A percentile compares a stretch with the other conserved stretches of the same genome.
Conservation (phyloP, 2,329 filamentous ascomycete genomes). For the Aspergillus sp. region DNA sequence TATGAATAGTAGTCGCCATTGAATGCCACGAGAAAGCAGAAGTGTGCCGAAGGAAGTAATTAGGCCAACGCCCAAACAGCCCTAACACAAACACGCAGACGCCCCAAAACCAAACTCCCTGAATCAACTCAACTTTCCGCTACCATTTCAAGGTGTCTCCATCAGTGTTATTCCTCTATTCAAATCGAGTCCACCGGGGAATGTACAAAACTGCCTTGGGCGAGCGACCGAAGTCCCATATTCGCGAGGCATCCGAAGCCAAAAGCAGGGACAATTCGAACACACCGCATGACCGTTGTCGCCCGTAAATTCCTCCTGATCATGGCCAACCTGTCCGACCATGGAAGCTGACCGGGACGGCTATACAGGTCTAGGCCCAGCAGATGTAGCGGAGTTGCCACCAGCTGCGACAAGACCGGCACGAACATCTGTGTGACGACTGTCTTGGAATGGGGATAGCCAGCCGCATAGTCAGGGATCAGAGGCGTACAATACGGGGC, state of each 20-base stretch:
- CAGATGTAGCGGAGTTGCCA: conserved; percentile 74
- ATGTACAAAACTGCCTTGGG: conserved; percentile 9
- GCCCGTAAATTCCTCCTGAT: conserved; percentile 60
- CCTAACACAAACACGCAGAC: no score
- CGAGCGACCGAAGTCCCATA: conserved; percentile 25
- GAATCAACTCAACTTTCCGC: no score
- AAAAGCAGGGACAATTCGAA: conserved; percentile 76
- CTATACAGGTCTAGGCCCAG: conserved; percentile 83
- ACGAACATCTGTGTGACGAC: conserved; percentile 59
- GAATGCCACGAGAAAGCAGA: no score
- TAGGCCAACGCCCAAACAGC: no score
- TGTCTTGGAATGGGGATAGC: conserved; percentile 13
- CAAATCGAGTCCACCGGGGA: not conserved
- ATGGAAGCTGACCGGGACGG: conserved; percentile 20
- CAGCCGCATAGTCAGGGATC: conserved; percentile 15
- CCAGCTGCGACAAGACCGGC: conserved; percentile 64
- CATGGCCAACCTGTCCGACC: conserved; percentile 48
- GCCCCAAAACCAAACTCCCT: no score
- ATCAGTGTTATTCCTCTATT: no score
- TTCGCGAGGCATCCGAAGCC: conserved; percentile 80
- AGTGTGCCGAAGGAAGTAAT: no score
- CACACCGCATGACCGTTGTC: conserved; percentile 62
- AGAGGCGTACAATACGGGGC: conserved; percentile 12
- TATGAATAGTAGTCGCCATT: no score
- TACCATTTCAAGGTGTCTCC: no score